Base-by-base conservation (phyloP, 208 protist species). In the Leishmania tropica region DNA sequence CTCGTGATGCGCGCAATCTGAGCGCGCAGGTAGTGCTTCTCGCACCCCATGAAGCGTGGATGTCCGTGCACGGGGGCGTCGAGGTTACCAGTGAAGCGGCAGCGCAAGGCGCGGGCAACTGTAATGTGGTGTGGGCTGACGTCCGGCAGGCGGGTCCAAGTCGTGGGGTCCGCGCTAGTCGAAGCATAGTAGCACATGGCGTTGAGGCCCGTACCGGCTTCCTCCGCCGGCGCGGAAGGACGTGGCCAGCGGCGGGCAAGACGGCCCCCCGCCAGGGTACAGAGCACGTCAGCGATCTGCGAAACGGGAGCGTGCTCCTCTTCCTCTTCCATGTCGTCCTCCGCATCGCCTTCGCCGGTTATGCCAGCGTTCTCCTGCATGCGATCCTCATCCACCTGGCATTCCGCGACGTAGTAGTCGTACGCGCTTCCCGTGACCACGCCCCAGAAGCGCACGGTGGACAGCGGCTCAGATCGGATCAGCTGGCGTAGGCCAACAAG, bases 1-100 rank as follows among this genome's bases (percentile, higher is more conserved):
- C 88, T 94, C 35, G 89, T 89, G 84, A 99, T 99, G 87, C 98
- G 96, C 28, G 98, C 96, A 78, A 99, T 99, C 86, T 99, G 97
- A 15, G 98, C 97, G 28, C 98, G 95, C 71, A 99, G 88, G 86
- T 98, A 98, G 85, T 98, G 88, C 78, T 90, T 91, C 88, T 99
- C 98, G 11, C 86, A 78, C 19, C 98, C 98, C 4, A 97, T 92
- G 77, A 99, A 99, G 54, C 88, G 86, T 58, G 98, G 98, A 83
- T 98, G 97, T 28, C 87, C 89, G 76, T 90, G 77, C 11, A 99
- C 93, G 8, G 89, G 45, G 37, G 90, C 90, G 19, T 97, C 90
- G 37, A 99, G 86, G 85, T 99, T 87, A 62, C 98, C 98, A 3
- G 97, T 98, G 82, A 99, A 98, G 48, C 90, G 89, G 79, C 97